Percentiles rank a stretch among this genome's conserved stretches.
phyloP scores from a whole-genome alignment of 257 asterid species.

The Apocynum venetum region DNA sequence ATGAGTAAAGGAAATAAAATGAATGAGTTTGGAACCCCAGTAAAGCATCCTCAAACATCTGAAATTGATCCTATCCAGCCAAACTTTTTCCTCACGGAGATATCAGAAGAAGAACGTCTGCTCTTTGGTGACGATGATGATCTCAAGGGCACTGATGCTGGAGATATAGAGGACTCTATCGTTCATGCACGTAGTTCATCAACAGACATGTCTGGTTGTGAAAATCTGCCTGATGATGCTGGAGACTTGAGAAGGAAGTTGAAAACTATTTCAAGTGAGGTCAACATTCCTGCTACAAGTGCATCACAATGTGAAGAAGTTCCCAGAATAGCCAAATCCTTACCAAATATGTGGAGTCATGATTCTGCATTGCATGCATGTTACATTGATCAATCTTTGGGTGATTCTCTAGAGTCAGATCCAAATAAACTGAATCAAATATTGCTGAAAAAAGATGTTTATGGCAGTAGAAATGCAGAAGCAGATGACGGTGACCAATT shows the following conservation, averaged over 20 bases:
- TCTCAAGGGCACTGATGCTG: conserved; percentile 11
- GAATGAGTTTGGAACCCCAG: conserved; percentile 21
- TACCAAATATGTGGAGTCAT: conserved; percentile 49
- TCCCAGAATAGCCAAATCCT: conserved; percentile 49
- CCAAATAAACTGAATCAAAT: no score
- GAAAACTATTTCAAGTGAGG: conserved; percentile 42
- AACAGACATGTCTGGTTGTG: conserved; percentile 33
- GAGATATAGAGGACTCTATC: conserved; percentile 6
- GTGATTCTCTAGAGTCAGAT: background rate
- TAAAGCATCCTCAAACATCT: background rate
- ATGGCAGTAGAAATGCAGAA: conserved; percentile 5
- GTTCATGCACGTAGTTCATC: conserved; percentile 24
- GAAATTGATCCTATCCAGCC: conserved; percentile 21
- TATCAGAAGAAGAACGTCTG: conserved; percentile 47
- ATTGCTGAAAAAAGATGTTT: background rate
- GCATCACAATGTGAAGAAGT: conserved; percentile 32
- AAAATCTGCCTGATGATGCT: conserved; percentile 26
- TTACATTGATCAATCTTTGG: conserved; percentile 16
- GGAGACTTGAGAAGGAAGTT: conserved; percentile 29
- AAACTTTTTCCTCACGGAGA: conserved; percentile 27
- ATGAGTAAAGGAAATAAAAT: conserved; percentile 13
- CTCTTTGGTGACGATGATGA: conserved; percentile 56
- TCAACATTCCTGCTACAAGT: conserved; percentile 31
- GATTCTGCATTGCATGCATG: conserved; percentile 24
- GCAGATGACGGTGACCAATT: conserved; percentile 20